Evolutionary conservation across 371 early-diverging fungal species (phyloP), one percentile per base, ranked within the genome.

Genomic region (Phascolomyces articulosus): DNA sequence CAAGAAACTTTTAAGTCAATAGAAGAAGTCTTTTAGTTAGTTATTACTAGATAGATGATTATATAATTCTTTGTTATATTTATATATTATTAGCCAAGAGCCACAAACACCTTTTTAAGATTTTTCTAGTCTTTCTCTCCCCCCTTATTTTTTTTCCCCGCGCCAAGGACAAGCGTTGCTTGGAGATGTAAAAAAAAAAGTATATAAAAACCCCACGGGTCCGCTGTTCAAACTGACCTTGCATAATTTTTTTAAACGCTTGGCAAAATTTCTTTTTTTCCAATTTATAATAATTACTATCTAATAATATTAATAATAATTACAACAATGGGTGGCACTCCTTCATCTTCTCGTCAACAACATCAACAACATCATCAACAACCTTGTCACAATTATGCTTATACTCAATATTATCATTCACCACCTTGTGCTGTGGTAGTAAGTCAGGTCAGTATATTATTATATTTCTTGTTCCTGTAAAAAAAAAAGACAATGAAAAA

Each of bases 1-100:
- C 34, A 92, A 90, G 68, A 82, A 72, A 44, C 26, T 73, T 21
- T 63, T 79, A 8, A 28, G 64, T 18, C 62, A 62, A 27, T 62
- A 47, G 40, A 62, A 27, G 27, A 24, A 24, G 26, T 34, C 11
- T 34, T 34, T 34, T 11, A 9, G 34, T 34, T 34, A 9, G 34
- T 34, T 31, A 31, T 31, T 31, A n/a, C n/a, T n/a, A n/a, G n/a
- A n/a, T n/a, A n/a, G n/a, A n/a, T n/a, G n/a, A n/a, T n/a, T n/a
- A n/a, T n/a, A n/a, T n/a, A n/a, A n/a, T n/a, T n/a, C n/a, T n/a
- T n/a, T n/a, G n/a, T 31, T 31, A 9, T 34, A 9, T 34, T 34
- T 2, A 2, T 34, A 34, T 11, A 34, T 34, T 31, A n/a, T 34
- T 6, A 48, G 48, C 34, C 34, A 61, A 49, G 61, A 61, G 44